These are phyloP conservation scores for Teratosphaeria epicoccoides DNA, from an alignment of 2,329 filamentous ascomycete genomes.

Conservation along the genomic window DNA sequence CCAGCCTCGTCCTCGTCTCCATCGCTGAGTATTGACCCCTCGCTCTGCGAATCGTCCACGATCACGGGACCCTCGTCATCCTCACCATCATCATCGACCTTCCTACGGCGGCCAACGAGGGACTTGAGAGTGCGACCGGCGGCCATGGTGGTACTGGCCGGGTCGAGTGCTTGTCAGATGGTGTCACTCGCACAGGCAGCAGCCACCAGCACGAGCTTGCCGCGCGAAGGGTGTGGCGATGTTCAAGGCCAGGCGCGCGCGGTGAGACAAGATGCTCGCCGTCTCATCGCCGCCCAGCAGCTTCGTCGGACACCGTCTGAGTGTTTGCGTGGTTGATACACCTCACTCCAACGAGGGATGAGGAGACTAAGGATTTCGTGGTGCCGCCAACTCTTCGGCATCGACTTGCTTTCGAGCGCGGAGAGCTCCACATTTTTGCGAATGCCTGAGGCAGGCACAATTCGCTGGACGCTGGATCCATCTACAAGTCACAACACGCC, in stretches of 20 bases:
- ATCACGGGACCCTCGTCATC: conserved; percentile 48
- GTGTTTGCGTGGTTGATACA: not conserved
- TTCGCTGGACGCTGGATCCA: no score
- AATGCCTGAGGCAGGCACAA: not conserved
- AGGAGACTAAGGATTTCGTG: not conserved
- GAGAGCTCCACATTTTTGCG: not conserved
- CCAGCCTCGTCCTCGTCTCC: conserved; percentile 42
- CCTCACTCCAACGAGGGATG: not conserved
- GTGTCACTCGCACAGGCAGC: not conserved
- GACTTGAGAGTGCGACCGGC: conserved; percentile 49
- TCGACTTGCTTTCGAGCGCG: not conserved
- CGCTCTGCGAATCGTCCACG: conserved; percentile 54
- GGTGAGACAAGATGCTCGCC: not conserved
- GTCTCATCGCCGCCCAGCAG: not conserved
- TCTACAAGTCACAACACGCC: no score
- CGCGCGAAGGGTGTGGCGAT: not conserved
- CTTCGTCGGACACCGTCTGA: not conserved
- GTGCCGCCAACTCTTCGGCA: not conserved
- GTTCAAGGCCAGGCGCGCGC: not conserved
- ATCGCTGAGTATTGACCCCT: conserved; percentile 48
- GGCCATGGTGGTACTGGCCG: conserved; percentile 32
- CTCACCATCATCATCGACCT: conserved; percentile 60
- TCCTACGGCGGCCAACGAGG: conserved; percentile 56
- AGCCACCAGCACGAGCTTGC: not conserved
- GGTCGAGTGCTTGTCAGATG: not conserved